phyloP scores from a whole-genome alignment of 2,329 filamentous ascomycete genomes.

The Pyricularia sp. region DNA sequence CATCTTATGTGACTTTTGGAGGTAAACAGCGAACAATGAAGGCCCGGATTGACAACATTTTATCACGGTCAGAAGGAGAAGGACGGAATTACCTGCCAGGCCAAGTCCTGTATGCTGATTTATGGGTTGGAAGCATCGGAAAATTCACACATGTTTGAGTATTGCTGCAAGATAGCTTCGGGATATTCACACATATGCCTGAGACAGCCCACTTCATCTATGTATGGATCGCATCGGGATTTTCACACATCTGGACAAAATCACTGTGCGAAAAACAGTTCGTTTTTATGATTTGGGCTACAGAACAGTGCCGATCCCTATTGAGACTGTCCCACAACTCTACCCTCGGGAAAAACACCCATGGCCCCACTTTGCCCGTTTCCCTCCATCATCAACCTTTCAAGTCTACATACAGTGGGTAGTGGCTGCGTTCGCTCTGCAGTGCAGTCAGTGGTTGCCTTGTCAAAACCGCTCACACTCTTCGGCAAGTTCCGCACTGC shows the following conservation, averaged over 20 bases:
- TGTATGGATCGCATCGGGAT: background rate
- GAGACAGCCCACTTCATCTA: background rate
- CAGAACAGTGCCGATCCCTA: background rate
- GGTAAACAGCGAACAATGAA: background rate
- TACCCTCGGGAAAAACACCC: background rate
- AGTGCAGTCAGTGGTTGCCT: background rate
- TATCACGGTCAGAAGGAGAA: background rate
- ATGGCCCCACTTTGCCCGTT: background rate
- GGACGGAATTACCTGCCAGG: background rate
- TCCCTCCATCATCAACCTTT: background rate
- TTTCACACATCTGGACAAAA: background rate
- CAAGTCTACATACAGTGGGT: background rate
- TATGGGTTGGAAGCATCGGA: background rate
- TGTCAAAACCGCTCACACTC: background rate
- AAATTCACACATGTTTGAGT: background rate
- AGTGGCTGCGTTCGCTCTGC: background rate
- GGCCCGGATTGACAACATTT: background rate
- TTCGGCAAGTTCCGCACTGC: background rate
- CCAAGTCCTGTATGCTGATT: background rate
- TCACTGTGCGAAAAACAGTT: background rate
- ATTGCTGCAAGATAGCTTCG: background rate
- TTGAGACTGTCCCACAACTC: background rate
- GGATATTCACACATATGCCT: background rate
- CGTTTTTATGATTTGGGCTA: background rate
- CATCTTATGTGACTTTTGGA: background rate